Base-by-base conservation (phyloP, 140 eudicot genomes). In the Artemisia princeps region DNA sequence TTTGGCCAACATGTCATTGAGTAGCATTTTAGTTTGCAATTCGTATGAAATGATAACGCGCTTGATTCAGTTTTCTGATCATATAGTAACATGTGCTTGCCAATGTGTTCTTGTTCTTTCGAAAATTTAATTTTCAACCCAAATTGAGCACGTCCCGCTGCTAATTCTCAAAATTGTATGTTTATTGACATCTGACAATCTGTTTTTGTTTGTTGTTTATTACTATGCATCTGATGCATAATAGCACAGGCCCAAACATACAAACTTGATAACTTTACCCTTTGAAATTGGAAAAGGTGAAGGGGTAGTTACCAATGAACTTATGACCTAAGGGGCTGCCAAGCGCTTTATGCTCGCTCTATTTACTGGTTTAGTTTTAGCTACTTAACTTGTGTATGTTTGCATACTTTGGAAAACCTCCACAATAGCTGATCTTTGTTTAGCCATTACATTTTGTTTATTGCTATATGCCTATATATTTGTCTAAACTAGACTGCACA, bases 401-500 rank as follows among this genome's bases (percentile, higher is more conserved):
- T 71, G 4, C 33, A 60, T 16, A 70, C 60, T 49, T 60, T 17
- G 17, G 23, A 40, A 71, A 28, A 49, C 13, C 71, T 55, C 65
- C n/a, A 22, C 72, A 26, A 24, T 60, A 28, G 23, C 65, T 56
- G 71, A 9, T 44, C 23, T 10, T 55, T 26, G 13, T 73, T 23
- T 55, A 54, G 57, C 63, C 37, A 12, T 72, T 45, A 55, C 26
- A 42, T 54, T 54, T 12, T n/a, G 22, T 28, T 44, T 56, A 20
- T 65, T 46, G 65, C 42, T 49, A 64, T 20, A 20, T 20, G 23
- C 23, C 23, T 20, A 20, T n/a, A 23, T 64, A 2, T 56, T 72
- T 12, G 46, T 57, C 59, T 50, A 17, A 65, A 48, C 37, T 48
- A 48, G 15, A 48, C 6, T 3, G 63, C 64, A 17, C 30, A 63